Base-by-base conservation (phyloP, 73 alveolate species). In the Stentor coeruleus region DNA sequence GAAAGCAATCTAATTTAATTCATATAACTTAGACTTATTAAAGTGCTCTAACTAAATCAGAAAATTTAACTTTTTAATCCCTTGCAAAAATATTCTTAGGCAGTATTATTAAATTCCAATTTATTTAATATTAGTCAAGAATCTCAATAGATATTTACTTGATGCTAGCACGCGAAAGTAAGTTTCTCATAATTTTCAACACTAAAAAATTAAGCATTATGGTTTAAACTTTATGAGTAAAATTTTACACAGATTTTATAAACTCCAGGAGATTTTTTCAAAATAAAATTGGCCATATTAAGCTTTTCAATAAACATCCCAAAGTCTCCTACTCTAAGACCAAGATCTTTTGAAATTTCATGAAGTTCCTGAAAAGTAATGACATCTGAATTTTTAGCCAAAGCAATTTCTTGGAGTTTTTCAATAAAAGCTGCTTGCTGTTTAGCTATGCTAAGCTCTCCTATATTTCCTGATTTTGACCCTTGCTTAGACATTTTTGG, bases 281-380 rank as follows among this genome's bases (percentile, higher is more conserved):
- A 40, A 3, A 89, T 59, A 26, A 39, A 74, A 74, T 58, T 86
- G 59, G 79, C n/a, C 41, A 20, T 20, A 40, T 93, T 93, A 35
- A 93, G 87, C 82, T 91, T 93, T 33, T 84, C 93, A 6, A 93
- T 72, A 79, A 88, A 89, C 39, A 72, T 72, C 38, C 92, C 83
- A 81, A 91, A 93, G 81, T 93, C 98, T 38, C 98, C 98, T 2
- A 91, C 98, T 81, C 87, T 84, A 86, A 93, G 36, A 72, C 91
- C 91, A 37, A 93, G 82, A 35, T 81, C 86, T 75, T 91, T 91
- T 0, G 96, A 91, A 3, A 91, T 75, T 3, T 80, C 76, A 36
- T 84, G 77, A 72, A 93, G 41, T 3, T 91, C 97, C 14, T 91
- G 74, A 84, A 82, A 86, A 2, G 86, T 81, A 85, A 91, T 89